Conservation (phyloP, 2,329 filamentous ascomycete genomes). For the Keithomyces neogunnii region DNA sequence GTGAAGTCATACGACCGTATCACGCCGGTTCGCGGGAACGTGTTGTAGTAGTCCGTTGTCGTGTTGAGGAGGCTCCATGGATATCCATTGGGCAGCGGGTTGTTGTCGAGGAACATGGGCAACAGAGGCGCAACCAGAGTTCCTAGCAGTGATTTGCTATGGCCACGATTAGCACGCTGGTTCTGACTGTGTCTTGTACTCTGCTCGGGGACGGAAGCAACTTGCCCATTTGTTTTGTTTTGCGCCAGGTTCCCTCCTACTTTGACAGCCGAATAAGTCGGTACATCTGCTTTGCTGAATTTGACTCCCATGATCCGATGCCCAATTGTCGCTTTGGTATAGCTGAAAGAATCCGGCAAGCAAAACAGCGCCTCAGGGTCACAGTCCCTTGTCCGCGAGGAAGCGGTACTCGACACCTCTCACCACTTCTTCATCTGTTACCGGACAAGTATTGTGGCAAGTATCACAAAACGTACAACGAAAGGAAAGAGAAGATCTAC, state of each 20-base stretch:
- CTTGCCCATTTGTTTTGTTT: conserved; percentile 30
- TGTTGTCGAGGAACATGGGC: conserved; percentile 37
- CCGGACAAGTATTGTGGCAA: not conserved
- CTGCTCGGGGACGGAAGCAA: not conserved
- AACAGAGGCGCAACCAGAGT: conserved; percentile 29
- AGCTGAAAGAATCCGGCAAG: not conserved
- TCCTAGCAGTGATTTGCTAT: conserved; percentile 30
- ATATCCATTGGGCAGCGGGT: conserved; percentile 37
- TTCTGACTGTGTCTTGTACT: not conserved
- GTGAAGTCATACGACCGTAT: conserved; percentile 47
- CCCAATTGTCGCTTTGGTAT: not conserved
- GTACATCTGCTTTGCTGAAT: not conserved
- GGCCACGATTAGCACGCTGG: not conserved
- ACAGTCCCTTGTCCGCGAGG: not conserved
- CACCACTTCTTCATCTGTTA: not conserved
- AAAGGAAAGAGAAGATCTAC: not conserved
- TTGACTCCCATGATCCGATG: conserved; percentile 1
- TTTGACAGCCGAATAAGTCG: not conserved
- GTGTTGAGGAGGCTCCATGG: conserved; percentile 43
- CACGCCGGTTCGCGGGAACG: conserved; percentile 43
- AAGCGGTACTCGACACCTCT: not conserved
- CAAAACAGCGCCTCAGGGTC: not conserved
- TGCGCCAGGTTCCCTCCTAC: conserved; percentile 19
- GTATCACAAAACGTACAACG: not conserved
- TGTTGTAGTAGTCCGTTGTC: conserved; percentile 40